Percentiles rank a stretch among this genome's conserved stretches.
Evolutionary conservation across 345 rosid species (phyloP).

Genomic region (Streptanthus diversifolius): DNA sequence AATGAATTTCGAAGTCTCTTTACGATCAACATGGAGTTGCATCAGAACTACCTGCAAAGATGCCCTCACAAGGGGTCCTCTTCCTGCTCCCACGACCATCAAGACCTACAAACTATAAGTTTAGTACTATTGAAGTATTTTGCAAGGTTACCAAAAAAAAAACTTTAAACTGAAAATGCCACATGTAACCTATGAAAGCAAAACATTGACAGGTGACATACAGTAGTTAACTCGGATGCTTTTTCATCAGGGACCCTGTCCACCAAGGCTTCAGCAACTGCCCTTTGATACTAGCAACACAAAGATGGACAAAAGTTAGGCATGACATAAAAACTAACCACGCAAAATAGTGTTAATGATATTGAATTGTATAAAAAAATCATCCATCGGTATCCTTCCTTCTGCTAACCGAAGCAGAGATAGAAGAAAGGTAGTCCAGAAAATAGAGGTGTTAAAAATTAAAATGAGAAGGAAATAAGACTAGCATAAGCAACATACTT

Average conservation of each 20-base stretch:
- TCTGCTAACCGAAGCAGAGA: neutral
- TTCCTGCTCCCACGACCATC: conserved; percentile 99
- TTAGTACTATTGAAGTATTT: conserved; percentile 2
- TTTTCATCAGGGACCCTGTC: conserved; percentile 78
- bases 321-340: neutral
- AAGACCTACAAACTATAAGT: conserved; percentile 46
- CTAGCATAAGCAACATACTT: conserved; percentile 45
- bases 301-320: conserved; percentile 22
- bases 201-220: conserved; percentile 39
- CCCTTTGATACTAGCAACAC: conserved; percentile 77
- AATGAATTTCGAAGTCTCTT: conserved; percentile 14
- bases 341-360: neutral
- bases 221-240: conserved; percentile 55
- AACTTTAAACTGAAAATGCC: neutral
- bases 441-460: neutral
- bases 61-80: conserved; percentile 99
- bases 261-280: conserved; percentile 74
- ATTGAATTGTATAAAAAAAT: neutral
- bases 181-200: conserved; percentile 6
- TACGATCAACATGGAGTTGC: conserved; percentile 11
- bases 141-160: neutral
- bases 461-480: neutral
- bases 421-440: neutral
- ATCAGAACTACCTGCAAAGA: conserved; percentile 69
- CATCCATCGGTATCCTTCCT: neutral